These are phyloP conservation scores for Ceratobasidium sp. DNA, from an alignment of 1,284 basidiomycete species.

Conservation along the genomic window DNA sequence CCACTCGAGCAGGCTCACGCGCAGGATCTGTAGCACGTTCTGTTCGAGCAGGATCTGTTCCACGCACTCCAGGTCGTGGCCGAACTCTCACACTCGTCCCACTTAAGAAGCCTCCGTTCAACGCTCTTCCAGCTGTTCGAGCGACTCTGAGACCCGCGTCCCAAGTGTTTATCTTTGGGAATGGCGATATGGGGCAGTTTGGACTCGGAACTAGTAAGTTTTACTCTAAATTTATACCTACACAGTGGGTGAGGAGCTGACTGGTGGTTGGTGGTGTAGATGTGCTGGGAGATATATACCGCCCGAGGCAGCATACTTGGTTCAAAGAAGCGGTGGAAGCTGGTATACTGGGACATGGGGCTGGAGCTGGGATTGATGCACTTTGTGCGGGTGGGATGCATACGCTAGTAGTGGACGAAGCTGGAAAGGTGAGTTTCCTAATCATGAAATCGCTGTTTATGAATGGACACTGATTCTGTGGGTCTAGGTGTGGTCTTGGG, in stretches of 20 bases:
- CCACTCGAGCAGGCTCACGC: slow-evolving; percentile 27
- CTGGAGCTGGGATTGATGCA: slow-evolving; percentile 76
- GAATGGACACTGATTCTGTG: slow-evolving; percentile 9
- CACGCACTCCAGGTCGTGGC: slow-evolving; percentile 14
- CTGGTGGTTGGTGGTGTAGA: slow-evolving; percentile 53
- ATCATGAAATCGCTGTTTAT: slow-evolving; percentile 9
- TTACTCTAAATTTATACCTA: neutral
- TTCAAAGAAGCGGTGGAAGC: slow-evolving; percentile 69
- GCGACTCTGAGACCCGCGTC: slow-evolving; percentile 65
- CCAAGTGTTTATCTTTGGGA: slow-evolving; percentile 84
- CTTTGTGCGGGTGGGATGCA: slow-evolving; percentile 86
- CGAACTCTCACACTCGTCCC: slow-evolving; percentile 3
- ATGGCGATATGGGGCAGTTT: slow-evolving; percentile 89
- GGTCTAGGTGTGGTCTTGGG: slow-evolving; percentile 82
- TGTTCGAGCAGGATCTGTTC: slow-evolving; percentile 18
- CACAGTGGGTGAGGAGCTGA: neutral
- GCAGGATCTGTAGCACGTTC: slow-evolving; percentile 29
- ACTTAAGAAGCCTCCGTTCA: slow-evolving; percentile 53
- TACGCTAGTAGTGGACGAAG: slow-evolving; percentile 83
- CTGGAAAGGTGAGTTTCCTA: slow-evolving; percentile 73
- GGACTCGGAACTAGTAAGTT: slow-evolving; percentile 70
- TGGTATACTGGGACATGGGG: slow-evolving; percentile 71
- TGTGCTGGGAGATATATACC: slow-evolving; percentile 71
- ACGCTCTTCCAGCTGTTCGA: slow-evolving; percentile 66
- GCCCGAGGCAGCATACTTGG: slow-evolving; percentile 76